A percentile compares a stretch with the other conserved stretches of the same genome.
Conservation (phyloP, 495 filamentous ascomycete genomes). For the Bombardia bombarda region DNA sequence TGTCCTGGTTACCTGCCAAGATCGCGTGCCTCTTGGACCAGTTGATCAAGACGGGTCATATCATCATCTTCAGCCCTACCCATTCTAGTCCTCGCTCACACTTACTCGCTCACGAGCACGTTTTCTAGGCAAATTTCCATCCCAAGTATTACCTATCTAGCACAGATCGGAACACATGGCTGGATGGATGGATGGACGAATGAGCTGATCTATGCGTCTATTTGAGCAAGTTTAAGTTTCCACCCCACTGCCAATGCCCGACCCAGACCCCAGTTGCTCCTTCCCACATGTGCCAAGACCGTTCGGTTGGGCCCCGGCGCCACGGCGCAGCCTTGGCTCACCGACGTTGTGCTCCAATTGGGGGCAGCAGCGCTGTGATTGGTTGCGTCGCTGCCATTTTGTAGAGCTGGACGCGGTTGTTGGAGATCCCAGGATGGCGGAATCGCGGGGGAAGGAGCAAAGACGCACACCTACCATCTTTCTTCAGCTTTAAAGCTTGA, state of each 20-base stretch:
- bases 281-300: slow-evolving; percentile 1
- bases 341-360: too few species aligned
- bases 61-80: too few species aligned
- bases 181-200: background rate
- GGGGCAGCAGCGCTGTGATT: background rate
- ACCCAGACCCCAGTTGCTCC: background rate
- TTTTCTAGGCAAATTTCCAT: too few species aligned
- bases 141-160: too few species aligned
- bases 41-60: too few species aligned
- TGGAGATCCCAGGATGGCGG: background rate
- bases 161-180: too few species aligned
- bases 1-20: too few species aligned
- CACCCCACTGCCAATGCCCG: slow-evolving; percentile 1
- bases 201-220: slow-evolving; percentile 8
- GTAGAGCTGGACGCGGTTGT: too few species aligned
- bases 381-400: background rate
- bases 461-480: background rate
- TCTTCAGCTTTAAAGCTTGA: background rate
- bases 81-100: too few species aligned
- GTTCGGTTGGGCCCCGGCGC: background rate
- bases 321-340: background rate
- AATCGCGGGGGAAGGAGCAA: background rate
- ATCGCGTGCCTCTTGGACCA: too few species aligned
- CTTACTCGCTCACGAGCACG: too few species aligned
- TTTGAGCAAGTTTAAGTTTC: slow-evolving; percentile 30